A percentile compares a stretch with the other conserved stretches of the same genome.
Conservation (phyloP, 805 yeast species). For the Grigorovia humatica region DNA sequence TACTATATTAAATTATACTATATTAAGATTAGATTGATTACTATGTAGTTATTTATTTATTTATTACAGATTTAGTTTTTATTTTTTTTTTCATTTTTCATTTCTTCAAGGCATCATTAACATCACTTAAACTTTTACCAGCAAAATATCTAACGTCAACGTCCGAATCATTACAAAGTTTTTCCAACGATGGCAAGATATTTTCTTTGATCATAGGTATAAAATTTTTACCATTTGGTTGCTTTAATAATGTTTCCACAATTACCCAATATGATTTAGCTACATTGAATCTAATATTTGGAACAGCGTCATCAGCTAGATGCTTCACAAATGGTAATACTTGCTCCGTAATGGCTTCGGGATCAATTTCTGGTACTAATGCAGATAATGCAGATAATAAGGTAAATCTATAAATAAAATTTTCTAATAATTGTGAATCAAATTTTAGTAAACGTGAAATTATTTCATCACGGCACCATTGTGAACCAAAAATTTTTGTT, state of each 20-base stretch:
- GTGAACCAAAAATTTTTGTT: slow-evolving; percentile 80
- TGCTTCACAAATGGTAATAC: slow-evolving; percentile 72
- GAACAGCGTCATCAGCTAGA: slow-evolving; percentile 71
- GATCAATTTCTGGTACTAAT: slow-evolving; percentile 60
- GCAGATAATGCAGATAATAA: slow-evolving; percentile 81
- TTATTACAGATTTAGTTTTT: neutral
- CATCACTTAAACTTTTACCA: slow-evolving; percentile 43
- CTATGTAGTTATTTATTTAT: neutral
- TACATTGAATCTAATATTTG: slow-evolving; percentile 90
- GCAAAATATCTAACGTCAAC: slow-evolving; percentile 87
- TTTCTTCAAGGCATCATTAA: slow-evolving; percentile 5
- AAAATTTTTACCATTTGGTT: slow-evolving; percentile 16
- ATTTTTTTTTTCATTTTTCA: neutral
- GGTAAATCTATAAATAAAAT: slow-evolving; percentile 87
- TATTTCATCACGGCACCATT: slow-evolving; percentile 84
- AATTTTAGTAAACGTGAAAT: slow-evolving; percentile 58
- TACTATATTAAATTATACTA: neutral
- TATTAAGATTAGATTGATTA: neutral
- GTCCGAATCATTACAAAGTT: slow-evolving; percentile 62
- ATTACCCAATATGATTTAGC: slow-evolving; percentile 71
- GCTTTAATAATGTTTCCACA: slow-evolving; percentile 40
- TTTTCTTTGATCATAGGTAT: slow-evolving; percentile 36
- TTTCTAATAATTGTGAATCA: slow-evolving; percentile 34
- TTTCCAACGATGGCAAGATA: slow-evolving; percentile 55
- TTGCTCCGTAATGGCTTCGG: slow-evolving; percentile 45